Conservation (phyloP, 306 rosid species). For the Aeschynomene evenia region DNA sequence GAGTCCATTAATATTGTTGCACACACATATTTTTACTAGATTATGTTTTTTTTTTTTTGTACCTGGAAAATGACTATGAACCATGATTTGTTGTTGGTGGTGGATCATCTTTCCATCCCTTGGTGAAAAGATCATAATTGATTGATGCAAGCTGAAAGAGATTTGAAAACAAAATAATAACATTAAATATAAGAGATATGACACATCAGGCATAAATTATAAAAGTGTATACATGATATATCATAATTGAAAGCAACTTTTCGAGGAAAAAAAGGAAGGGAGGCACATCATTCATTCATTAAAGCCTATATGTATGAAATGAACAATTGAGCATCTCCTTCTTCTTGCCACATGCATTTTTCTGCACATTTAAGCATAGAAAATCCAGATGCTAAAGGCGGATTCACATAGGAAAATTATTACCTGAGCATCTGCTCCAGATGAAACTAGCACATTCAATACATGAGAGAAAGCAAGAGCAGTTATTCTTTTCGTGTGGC, state of each 20-base stretch:
- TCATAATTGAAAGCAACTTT: too few relatives aligned
- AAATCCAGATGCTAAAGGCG: not conserved
- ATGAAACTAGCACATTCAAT: constrained; percentile 40
- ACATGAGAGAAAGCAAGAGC: constrained; percentile 40
- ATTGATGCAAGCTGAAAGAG: constrained; percentile 99
- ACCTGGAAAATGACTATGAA: constrained; percentile 46
- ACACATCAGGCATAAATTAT: not conserved
- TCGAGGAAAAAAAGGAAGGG: too few relatives aligned
- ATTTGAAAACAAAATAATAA: constrained; percentile 59
- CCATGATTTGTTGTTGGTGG: constrained; percentile 55
- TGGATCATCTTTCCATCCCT: constrained; percentile 87
- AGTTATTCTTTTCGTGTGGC: constrained; percentile 48
- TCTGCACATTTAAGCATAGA: not conserved
- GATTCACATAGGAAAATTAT: constrained; percentile 2
- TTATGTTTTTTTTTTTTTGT: too few relatives aligned
- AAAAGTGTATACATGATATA: too few relatives aligned
- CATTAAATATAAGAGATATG: not conserved
- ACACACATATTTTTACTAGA: too few relatives aligned
- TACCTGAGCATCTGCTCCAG: constrained; percentile 77
- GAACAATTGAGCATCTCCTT: too few relatives aligned
- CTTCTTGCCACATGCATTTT: too few relatives aligned
- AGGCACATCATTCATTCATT: too few relatives aligned
- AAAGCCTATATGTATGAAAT: too few relatives aligned
- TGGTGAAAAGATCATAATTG: constrained; percentile 91
- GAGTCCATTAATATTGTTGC: too few relatives aligned